Conservation (phyloP, 192 early-diverging fungal genomes). For the Spinellus fusiger region DNA sequence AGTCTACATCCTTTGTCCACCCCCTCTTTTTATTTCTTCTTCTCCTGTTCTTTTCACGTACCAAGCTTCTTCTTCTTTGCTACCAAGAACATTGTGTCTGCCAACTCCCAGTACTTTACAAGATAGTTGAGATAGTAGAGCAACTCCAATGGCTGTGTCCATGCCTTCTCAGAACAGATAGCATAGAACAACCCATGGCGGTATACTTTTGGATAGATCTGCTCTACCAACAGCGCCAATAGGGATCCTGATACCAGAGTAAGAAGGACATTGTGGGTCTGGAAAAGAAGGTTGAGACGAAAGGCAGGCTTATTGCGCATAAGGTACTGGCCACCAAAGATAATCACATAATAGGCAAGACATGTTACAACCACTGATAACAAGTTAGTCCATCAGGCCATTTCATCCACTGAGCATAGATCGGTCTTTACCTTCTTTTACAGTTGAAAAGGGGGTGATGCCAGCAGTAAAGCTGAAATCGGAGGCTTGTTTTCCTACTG, state of each 20-base stretch:
- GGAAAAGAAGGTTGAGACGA: slow-evolving; percentile 64
- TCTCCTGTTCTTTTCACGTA: slow-evolving; percentile 20
- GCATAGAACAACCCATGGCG: slow-evolving; percentile 65
- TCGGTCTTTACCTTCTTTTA: slow-evolving; percentile 38
- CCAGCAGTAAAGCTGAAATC: slow-evolving; percentile 38
- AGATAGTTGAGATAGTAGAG: slow-evolving; percentile 91
- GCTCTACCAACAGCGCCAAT: slow-evolving; percentile 68
- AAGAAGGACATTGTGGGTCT: slow-evolving; percentile 77
- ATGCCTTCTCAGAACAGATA: slow-evolving; percentile 61
- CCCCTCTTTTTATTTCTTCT: background rate
- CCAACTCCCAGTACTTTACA: slow-evolving; percentile 87
- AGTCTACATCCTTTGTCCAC: background rate
- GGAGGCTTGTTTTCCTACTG: slow-evolving; percentile 34
- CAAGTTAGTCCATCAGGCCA: background rate
- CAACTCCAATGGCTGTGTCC: slow-evolving; percentile 75
- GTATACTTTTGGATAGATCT: slow-evolving; percentile 65
- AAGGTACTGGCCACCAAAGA: slow-evolving; percentile 72
- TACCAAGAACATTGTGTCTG: slow-evolving; percentile 84
- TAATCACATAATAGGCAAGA: slow-evolving; percentile 63
- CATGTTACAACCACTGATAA: slow-evolving; percentile 38
- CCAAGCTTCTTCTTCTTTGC: slow-evolving; percentile 77
- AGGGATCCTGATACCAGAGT: slow-evolving; percentile 63
- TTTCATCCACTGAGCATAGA: no score
- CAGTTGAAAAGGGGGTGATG: slow-evolving; percentile 40
- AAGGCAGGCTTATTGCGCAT: slow-evolving; percentile 64